Base-by-base conservation (phyloP, 768 basidiomycete species). In the Rhodocollybia butyracea region DNA sequence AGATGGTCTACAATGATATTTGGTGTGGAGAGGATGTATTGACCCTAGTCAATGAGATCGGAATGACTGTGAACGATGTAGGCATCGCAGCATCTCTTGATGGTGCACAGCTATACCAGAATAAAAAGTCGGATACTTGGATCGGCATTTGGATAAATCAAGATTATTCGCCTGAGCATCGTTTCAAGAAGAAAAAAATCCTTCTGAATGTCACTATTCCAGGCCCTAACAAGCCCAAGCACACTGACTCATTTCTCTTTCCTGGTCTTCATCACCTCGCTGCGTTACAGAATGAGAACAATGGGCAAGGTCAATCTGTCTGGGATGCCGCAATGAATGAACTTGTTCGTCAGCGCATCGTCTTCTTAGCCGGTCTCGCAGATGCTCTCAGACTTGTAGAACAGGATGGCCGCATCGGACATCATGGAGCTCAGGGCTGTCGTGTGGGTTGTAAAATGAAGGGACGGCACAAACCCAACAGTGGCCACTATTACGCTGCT, bases 101-200 rank as follows among this genome's bases (percentile, higher is more conserved):
- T 52, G 72, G 75, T 19, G 68, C 71, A 0, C 77, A 77, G 45
- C 66, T 79, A 0, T 76, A 73, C 42, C 59, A 68, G 6, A 67
- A 71, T 58, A 77, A 77, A 60, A 59, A 63, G 36, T 77, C 73
- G 0, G 73, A 77, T 48, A 66, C 61, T 13, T 76, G 74, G 75
- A 76, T 78, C 13, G 47, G 29, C 6, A 31, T 30, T 24, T 50
- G 32, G 29, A 50, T 31, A 8, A 34, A 31, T 21, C 19, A 31
- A 31, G 32, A 50, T 19, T 36, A 26, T 22, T 11, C 27, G 15
- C 29, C 47, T 22, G 12, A 11, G 4, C 12, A 42, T 60, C 57
- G 42, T 60, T 60, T 27, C 31, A 50, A 50, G 21, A 15, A 50
- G 15, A 56, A 55, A 22, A 47, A 48, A 31, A 54, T 62, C 3